phyloP scores from a whole-genome alignment of 305 asterid genomes.

The Nicotiana rustica region DNA sequence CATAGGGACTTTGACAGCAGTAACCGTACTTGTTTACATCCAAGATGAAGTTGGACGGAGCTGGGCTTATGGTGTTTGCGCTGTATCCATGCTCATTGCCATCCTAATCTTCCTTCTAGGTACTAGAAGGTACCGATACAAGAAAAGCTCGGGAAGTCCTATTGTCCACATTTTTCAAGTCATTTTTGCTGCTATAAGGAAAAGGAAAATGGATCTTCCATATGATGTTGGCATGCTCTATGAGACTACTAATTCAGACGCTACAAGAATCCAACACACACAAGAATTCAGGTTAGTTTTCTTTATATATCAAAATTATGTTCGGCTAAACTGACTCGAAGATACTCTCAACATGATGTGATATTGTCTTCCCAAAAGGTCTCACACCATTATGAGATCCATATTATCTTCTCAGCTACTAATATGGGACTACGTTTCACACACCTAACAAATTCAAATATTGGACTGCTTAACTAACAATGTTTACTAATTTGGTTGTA shows the following conservation, averaged over 20 bases:
- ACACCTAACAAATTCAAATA: not conserved
- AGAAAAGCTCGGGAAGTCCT: slow-evolving; percentile 81
- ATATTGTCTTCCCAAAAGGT: too few species aligned
- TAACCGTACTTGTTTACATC: slow-evolving; percentile 84
- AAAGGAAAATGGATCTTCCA: slow-evolving; percentile 60
- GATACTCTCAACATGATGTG: too few species aligned
- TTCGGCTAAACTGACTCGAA: too few species aligned
- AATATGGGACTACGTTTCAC: too few species aligned
- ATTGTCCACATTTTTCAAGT: slow-evolving; percentile 72
- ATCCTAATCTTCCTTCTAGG: slow-evolving; percentile 65
- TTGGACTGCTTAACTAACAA: not conserved
- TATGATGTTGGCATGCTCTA: slow-evolving; percentile 55
- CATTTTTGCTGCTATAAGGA: slow-evolving; percentile 61
- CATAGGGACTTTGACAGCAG: slow-evolving; percentile 80
- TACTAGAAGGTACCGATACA: slow-evolving; percentile 70
- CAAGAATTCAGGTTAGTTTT: slow-evolving; percentile 59
- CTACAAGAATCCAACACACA: slow-evolving; percentile 67
- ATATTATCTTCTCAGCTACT: too few species aligned
- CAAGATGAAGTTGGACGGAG: slow-evolving; percentile 81
- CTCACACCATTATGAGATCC: too few species aligned
- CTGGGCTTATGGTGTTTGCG: slow-evolving; percentile 75
- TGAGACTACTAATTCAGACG: slow-evolving; percentile 58
- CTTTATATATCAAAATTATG: not conserved
- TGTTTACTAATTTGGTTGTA: slow-evolving; percentile 32
- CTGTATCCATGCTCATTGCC: slow-evolving; percentile 65